Conservation (phyloP, 139 green algal genomes). For the Chlamydomonas sp. region DNA sequence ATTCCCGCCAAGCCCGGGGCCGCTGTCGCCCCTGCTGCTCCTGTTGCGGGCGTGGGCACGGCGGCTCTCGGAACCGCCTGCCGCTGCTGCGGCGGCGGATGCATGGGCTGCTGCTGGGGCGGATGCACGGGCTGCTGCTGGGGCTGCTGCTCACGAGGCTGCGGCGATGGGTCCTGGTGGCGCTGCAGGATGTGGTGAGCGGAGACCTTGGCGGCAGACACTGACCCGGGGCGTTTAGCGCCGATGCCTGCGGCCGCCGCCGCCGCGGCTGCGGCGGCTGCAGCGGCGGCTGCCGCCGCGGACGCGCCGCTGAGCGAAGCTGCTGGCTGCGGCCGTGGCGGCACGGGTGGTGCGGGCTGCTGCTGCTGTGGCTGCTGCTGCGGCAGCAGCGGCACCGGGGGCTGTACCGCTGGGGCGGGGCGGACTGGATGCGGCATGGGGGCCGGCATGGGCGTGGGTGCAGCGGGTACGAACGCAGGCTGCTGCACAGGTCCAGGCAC, state of each 20-base stretch:
- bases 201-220: no score
- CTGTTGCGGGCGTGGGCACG: background rate
- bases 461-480: no score
- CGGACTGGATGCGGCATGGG: background rate
- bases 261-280: background rate
- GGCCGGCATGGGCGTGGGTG: no score
- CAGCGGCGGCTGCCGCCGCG: background rate
- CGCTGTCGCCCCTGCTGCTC: background rate
- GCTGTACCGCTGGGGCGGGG: background rate
- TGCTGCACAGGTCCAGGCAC: no score
- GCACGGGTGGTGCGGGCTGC: background rate
- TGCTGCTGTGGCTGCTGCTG: background rate
- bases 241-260: background rate
- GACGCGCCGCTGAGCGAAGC: background rate
- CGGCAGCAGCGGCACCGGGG: background rate
- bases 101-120: background rate
- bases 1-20: no score
- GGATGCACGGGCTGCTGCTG: background rate
- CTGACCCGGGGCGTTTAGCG: no score
- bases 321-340: background rate
- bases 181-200: no score
- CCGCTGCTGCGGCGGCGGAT: background rate
- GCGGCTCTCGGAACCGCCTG: background rate
- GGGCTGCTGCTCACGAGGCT: background rate
- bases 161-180: no score